Base-by-base conservation (phyloP, 2,329 filamentous ascomycete species). In the Ramichloridium luteum region DNA sequence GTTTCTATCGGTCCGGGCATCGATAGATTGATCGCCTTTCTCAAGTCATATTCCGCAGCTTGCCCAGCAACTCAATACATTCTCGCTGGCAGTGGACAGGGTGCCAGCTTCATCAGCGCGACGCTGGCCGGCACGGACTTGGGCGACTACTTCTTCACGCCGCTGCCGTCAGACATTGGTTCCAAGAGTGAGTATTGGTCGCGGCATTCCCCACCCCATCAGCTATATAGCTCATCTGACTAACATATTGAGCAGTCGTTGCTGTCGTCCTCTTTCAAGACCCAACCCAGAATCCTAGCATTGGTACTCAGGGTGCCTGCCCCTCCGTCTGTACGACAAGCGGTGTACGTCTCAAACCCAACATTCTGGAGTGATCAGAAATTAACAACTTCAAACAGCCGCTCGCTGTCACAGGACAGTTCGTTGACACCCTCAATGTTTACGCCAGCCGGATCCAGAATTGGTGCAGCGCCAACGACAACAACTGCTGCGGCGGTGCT, bases 381-480 rank as follows among this genome's bases (percentile, higher is more conserved):
- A n/a, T n/a, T 23, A n/a, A 23, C n/a, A 23, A n/a, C 20, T n/a
- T n/a, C 20, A 23, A 8, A 23, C n/a, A 23, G 20, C n/a, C 20
- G 20, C 20, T 23, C 20, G 20, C 20, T 8, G 8, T 8, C 8
- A 23, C 20, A 8, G 20, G 20, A 8, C 8, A 8, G n/a, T 23
- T 8, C 20, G n/a, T 23, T 23, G 20, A 23, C 20, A n/a, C 20
- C 8, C 20, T 23, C 8, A 8, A 23, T 8, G 8, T n/a, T 23
- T 23, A 8, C 20, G n/a, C 20, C 20, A n/a, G n/a, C n/a, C 20
- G 20, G n/a, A 8, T 23, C n/a, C 20, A 23, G 20, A 23, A 8
- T 23, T 23, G 20, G 20, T 23, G 20, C 20, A 23, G n/a, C n/a
- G 20, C 20, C 20, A 23, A 23, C n/a, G 20, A 23, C n/a, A n/a